Evolutionary conservation across 176 grass and related monocot genomes (phyloP), one percentile per base, ranked within the genome.

Genomic region (Coix lacrymajobi): DNA sequence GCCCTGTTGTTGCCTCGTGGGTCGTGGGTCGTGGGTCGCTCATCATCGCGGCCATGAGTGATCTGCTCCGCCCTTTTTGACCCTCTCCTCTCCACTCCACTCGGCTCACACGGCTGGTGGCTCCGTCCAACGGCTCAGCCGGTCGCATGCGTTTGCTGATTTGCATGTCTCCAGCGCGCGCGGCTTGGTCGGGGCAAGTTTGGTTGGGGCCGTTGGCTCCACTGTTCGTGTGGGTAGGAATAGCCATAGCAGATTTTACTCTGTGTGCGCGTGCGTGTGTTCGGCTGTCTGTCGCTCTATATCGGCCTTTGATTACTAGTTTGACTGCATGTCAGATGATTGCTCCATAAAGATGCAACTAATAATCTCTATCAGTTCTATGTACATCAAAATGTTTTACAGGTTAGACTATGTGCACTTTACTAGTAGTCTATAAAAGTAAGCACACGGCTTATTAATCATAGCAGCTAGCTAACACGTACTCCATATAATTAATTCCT

Each of bases 61-160:
- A 83, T 74, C 66, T 62, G 63, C 78, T 80, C 63, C 38, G 6
- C 20, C 43, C 44, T 16, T 37, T 68, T 80, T 80, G 78, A 80
- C 78, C 62, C 37, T 11, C n/a, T 29, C 77, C 28, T 8, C 29
- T 34, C 44, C 15, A n/a, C 25, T 20, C 44, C 17, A 16, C 71
- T 22, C 20, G 2, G 6, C 63, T 16, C 30, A 17, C 63, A n/a
- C n/a, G n/a, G n/a, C n/a, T n/a, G n/a, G n/a, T n/a, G 32, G 26
- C 56, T 60, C 56, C 68, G 22, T 44, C 39, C 12, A 15, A 9
- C 20, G 37, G 24, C 24, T 41, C 1, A 66, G 31, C 63, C 31
- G 31, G 51, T 10, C 51, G 11, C 11, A 3, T 44, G 15, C 46
- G 7, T n/a, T n/a, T 19, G 14, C 15, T n/a, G n/a, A n/a, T n/a